Evolutionary conservation across 2,329 filamentous ascomycete genomes (phyloP).

Genomic region (Botryosphaeria dothidea): DNA sequence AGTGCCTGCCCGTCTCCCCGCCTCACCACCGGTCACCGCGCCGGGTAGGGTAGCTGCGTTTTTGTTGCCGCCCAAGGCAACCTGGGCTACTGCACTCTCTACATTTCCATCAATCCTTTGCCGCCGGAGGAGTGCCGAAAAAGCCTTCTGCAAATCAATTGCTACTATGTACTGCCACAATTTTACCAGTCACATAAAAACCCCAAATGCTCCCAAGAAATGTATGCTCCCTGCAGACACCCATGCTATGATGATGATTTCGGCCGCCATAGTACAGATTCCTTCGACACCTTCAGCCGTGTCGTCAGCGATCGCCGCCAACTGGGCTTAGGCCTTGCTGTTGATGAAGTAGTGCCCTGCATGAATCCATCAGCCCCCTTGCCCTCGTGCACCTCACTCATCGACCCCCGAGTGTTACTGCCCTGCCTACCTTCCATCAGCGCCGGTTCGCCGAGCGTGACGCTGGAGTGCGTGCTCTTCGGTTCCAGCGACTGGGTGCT

Average conservation of each 20-base stretch:
- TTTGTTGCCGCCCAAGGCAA: neutral
- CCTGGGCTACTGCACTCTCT: neutral
- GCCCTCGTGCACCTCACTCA: neutral
- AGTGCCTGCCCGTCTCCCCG: too few species aligned
- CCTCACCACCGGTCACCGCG: neutral
- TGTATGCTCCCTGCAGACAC: neutral
- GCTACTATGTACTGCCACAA: neutral
- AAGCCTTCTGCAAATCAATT: neutral
- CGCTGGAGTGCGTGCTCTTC: neutral
- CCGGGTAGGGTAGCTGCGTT: neutral
- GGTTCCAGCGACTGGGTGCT: neutral
- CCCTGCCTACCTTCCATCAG: conserved; percentile 1
- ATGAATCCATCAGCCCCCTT: conserved; percentile 6
- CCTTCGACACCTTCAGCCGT: conserved; percentile 4
- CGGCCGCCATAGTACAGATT: conserved; percentile 1
- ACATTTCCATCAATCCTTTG: too few species aligned
- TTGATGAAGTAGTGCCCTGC: neutral
- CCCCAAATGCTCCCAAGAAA: neutral
- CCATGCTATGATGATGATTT: neutral
- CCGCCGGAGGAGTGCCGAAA: too few species aligned
- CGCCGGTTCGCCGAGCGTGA: neutral
- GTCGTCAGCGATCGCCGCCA: conserved; percentile 7
- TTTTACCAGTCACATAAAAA: neutral
- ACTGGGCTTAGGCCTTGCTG: neutral
- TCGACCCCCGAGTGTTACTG: neutral